Evolutionary conservation across 2,329 filamentous ascomycete species (phyloP).

Genomic region (Ophiostoma sp.): DNA sequence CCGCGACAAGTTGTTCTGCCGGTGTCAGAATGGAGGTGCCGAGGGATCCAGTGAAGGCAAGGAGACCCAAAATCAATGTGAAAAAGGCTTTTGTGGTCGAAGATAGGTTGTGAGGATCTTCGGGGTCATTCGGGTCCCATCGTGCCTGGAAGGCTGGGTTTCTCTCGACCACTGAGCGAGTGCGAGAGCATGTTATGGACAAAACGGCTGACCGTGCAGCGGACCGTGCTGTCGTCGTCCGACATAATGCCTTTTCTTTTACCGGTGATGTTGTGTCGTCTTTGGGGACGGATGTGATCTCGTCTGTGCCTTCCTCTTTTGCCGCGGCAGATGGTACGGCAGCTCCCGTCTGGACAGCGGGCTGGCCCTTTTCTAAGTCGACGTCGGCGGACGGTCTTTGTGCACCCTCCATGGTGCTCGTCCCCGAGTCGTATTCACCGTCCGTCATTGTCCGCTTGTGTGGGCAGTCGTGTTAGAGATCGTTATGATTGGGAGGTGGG

Average conservation of each 20-base stretch:
- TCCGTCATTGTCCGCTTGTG: neutral
- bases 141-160: constrained; percentile 25
- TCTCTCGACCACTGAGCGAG: neutral
- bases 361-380: neutral
- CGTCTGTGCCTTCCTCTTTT: neutral
- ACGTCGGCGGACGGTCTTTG: neutral
- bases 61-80: constrained; percentile 50
- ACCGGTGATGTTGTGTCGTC: neutral
- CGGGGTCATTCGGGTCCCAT: constrained; percentile 37
- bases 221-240: neutral
- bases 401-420: neutral
- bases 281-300: neutral
- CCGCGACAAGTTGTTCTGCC: constrained; percentile 39
- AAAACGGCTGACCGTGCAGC: neutral
- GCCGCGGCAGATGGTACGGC: neutral
- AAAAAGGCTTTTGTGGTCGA: constrained; percentile 47
- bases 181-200: neutral
- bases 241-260: neutral
- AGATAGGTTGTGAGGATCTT: constrained; percentile 51
- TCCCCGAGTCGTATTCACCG: neutral
- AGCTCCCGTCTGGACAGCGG: neutral
- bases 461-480: neutral
- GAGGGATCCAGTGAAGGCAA: constrained; percentile 51
- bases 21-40: constrained; percentile 54
- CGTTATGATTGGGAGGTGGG: neutral